Conservation (phyloP, 2,329 filamentous ascomycete species). For the Stylonectria norvegica region DNA sequence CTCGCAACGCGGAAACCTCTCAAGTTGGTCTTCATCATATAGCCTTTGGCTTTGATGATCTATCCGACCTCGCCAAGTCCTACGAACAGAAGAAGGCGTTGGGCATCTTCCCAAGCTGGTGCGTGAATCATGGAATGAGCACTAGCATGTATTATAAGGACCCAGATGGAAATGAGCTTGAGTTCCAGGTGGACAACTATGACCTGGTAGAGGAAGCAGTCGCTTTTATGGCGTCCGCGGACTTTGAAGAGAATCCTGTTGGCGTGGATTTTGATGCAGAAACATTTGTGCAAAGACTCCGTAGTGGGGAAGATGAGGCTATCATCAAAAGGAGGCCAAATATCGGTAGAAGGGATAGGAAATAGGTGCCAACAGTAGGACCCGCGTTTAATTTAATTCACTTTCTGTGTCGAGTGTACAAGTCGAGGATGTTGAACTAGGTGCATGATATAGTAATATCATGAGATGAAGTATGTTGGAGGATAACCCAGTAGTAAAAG, state of each 20-base stretch:
- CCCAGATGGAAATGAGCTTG: constrained; percentile 47
- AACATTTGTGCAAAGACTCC: constrained; percentile 4
- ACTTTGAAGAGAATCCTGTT: constrained; percentile 39
- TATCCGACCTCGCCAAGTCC: not conserved
- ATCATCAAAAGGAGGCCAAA: constrained; percentile 8
- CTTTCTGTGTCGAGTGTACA: too few relatives aligned
- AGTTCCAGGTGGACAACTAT: constrained; percentile 46
- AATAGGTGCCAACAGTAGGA: not conserved
- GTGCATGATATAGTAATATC: too few relatives aligned
- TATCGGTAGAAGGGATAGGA: constrained; percentile 5
- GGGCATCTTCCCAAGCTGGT: constrained; percentile 40
- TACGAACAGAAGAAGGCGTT: constrained; percentile 19
- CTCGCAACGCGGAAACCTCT: not conserved
- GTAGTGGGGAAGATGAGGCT: constrained; percentile 4
- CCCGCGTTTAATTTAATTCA: too few relatives aligned
- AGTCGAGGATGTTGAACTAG: too few relatives aligned
- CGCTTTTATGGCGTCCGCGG: constrained; percentile 36
- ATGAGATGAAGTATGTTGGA: too few relatives aligned
- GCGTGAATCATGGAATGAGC: constrained; percentile 46
- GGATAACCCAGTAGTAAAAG: too few relatives aligned
- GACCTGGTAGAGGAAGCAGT: constrained; percentile 34
- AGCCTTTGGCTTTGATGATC: not conserved
- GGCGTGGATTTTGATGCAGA: constrained; percentile 11
- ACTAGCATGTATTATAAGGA: constrained; percentile 47
- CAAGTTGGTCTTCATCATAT: constrained; percentile 1